Base-by-base conservation (phyloP, 441 rosid species). In the Pelargonium citronellum region DNA sequence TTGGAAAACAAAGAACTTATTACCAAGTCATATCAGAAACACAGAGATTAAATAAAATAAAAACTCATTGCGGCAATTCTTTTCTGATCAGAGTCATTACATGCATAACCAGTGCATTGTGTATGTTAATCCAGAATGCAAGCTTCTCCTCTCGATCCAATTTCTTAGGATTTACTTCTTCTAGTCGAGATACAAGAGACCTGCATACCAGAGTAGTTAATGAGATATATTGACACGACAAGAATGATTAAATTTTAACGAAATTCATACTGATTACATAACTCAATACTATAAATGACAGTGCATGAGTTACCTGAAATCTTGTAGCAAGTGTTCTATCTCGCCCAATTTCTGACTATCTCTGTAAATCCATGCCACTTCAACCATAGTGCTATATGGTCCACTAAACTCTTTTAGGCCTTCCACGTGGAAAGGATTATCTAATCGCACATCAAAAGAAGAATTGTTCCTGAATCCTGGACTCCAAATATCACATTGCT, bases 111-210 rank as follows among this genome's bases (percentile, higher is more conserved):
- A 91, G 71, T 16, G 96, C 88, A 71, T 94, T 94, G 81, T 94
- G 98, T 68, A 91, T 70, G 49, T 94, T 94, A 77, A 91, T 87
- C 98, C 97, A 94, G 81, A 94, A 94, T 12, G 98, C 97, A 41
- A 94, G 79, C 79, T 90, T 91, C 83, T 94, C 98, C 66, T 87
- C 95, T 8, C 87, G 89, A 75, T 84, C 86, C 78, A 94, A 73
- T 77, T 79, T 88, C 84, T 83, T 82, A 43, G 93, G 96, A 80
- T 90, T 76, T 0, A 89, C 85, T 67, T 83, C 86, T 83, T 94
- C 96, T 69, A 94, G 72, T 66, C 83, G 89, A 79, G 87, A 79
- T 34, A 93, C 83, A n/a, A 91, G 87, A 6, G 86, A 88, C 75
- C 98, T 93, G 83, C n/a, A n/a, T 53, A 73, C 53, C 63, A 71